These are phyloP conservation scores for Saussurea involucrata DNA, from an alignment of 129 eudicot species.

Conservation along the genomic window DNA sequence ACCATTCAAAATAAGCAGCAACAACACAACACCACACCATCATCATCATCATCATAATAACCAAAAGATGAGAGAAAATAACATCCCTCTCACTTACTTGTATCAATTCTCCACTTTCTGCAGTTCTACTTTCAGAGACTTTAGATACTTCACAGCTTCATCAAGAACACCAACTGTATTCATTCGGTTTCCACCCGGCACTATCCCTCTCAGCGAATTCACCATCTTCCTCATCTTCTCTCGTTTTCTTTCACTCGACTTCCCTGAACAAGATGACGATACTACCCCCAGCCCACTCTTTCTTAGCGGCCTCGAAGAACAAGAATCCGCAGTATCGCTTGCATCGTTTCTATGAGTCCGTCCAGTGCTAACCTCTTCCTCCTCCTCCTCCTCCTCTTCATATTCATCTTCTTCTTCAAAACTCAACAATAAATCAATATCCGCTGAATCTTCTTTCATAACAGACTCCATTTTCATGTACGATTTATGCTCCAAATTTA, in stretches of 20 bases:
- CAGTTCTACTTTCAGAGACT: conserved; percentile 63
- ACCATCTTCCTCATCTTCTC: conserved; percentile 64
- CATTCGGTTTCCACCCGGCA: conserved; percentile 66
- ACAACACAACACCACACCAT: too few relatives aligned
- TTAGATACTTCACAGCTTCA: conserved; percentile 75
- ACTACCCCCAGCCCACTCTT: conserved; percentile 23
- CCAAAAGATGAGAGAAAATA: not conserved
- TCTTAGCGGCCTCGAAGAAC: conserved; percentile 31
- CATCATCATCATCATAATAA: not conserved
- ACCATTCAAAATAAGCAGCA: not conserved
- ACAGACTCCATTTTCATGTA: conserved; percentile 35
- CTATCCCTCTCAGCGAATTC: conserved; percentile 50
- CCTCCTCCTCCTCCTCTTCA: conserved; percentile 40
- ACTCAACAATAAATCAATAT: conserved; percentile 65
- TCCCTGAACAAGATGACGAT: conserved; percentile 20
- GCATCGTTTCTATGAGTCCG: conserved; percentile 37
- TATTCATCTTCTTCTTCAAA: conserved; percentile 57
- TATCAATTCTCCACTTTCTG: conserved; percentile 39
- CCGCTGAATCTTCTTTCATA: conserved; percentile 65
- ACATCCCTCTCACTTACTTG: not conserved
- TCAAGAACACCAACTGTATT: conserved; percentile 64
- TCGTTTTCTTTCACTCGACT: conserved; percentile 44
- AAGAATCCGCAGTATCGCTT: conserved; percentile 51
- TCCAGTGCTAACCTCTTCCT: conserved; percentile 73
- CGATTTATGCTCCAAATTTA: conserved; percentile 20